A percentile compares a stretch with the other conserved stretches of the same genome.
These are phyloP conservation scores for Fragilariopsis cylindrus DNA, from an alignment of 108 stramenopile genomes.

Conservation along the genomic window DNA sequence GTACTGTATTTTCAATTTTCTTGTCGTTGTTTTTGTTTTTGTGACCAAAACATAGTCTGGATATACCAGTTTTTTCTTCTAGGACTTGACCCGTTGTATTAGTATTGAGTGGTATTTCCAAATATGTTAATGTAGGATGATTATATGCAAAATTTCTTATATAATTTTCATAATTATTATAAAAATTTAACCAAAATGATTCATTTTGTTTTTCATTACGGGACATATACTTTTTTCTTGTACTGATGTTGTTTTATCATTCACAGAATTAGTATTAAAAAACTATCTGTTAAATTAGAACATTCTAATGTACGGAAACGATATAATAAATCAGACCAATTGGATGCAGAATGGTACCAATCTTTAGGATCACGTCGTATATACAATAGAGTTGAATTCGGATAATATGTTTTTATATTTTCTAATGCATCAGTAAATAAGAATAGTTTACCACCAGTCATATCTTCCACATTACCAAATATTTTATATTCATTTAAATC, in stretches of 20 bases:
- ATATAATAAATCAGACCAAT: neutral
- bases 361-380: neutral
- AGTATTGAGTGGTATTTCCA: constrained; percentile 1
- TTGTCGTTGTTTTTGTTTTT: too few species aligned
- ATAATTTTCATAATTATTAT: neutral
- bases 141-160: neutral
- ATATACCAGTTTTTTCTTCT: neutral
- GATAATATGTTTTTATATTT: neutral
- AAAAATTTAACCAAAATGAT: neutral
- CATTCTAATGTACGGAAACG: neutral
- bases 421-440: neutral
- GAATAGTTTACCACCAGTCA: neutral
- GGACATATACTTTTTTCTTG: neutral
- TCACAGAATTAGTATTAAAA: neutral
- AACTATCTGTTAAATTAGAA: neutral
- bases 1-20: too few species aligned
- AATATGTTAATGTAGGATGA: neutral
- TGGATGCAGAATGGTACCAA: constrained; percentile 4
- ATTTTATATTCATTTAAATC: neutral
- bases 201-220: neutral
- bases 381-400: neutral
- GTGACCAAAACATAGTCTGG: neutral
- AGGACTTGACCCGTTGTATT: neutral
- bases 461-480: neutral
- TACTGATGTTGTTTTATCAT: neutral